Evolutionary conservation across 768 basidiomycete species (phyloP), one percentile per base, ranked within the genome.

Genomic region (Suillus americanus): DNA sequence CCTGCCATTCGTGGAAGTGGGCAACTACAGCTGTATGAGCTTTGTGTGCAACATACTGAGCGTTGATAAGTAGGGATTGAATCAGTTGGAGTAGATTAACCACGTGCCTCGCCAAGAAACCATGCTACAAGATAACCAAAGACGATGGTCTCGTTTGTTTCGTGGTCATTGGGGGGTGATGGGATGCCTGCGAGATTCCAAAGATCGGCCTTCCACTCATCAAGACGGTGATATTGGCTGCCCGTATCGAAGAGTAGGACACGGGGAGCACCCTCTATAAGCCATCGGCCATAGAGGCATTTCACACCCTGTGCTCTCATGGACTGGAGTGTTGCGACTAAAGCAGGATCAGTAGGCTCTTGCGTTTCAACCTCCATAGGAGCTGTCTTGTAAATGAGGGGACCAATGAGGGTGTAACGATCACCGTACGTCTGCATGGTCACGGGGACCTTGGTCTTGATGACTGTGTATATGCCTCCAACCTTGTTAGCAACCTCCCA

Each of bases 1-100:
- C 97, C 75, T 99, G 97, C 97, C 97, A 99, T 78, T 99, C 97
- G 77, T 99, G 97, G 82, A 99, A 97, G 78, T 99, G 97, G 68
- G 95, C 96, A 64, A 99, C 85, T 70, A 99, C 93, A 20, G 96
- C 95, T 6, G 88, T 92, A 61, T 84, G 81, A 38, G 91, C 84
- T 74, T 97, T 93, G 50, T 87, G 88, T 33, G 91, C 73, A 46
- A 93, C 89, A 72, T 94, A 95, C 92, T 95, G 74, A 3, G 55
- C 62, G 38, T 40, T 41, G 5, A 62, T 59, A 41, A 59, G 38
- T 5, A 18, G 64, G 20, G 55, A 54, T 25, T 8, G 7, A 7
- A 38, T 60, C 62, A 69, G 67, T 30, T 28, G 63, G 43, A 33
- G 46, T 62, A 71, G 64, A 67, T 62, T 62, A 59, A 30, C 12